These are phyloP conservation scores for Salvia hispanica DNA, from an alignment of 257 asterid genomes.

Conservation along the genomic window DNA sequence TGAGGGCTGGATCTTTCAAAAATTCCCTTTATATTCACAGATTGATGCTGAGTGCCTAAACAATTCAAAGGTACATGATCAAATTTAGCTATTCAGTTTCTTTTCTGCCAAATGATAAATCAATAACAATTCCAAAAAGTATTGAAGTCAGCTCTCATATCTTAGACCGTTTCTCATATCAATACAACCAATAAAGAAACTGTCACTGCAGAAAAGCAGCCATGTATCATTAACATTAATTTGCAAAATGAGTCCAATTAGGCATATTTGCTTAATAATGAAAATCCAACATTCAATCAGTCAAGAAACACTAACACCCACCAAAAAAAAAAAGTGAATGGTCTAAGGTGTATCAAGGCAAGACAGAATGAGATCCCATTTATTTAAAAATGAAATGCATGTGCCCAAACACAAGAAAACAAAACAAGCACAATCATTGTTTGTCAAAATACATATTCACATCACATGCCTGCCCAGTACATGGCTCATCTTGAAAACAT, in stretches of 20 bases:
- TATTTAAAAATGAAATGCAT: too few relatives aligned
- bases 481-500: too few relatives aligned
- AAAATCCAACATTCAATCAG: too few relatives aligned
- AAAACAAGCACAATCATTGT: too few relatives aligned
- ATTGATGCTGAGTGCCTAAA: slow-evolving; percentile 24
- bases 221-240: not conserved
- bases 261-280: not conserved
- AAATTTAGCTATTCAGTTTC: not conserved
- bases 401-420: too few relatives aligned
- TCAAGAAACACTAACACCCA: too few relatives aligned
- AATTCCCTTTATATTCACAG: slow-evolving; percentile 16
- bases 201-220: not conserved
- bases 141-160: not conserved
- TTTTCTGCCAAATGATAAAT: not conserved
- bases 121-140: not conserved
- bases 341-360: not conserved
- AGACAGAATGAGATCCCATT: not conserved
- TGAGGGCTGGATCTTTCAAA: slow-evolving; percentile 24
- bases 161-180: not conserved
- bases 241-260: slow-evolving; percentile 1
- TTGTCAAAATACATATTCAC: too few relatives aligned
- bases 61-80: slow-evolving; percentile 18
- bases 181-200: not conserved
- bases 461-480: too few relatives aligned
- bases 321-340: not conserved